Base-by-base conservation (phyloP, 2,329 filamentous ascomycete species). In the Byssothecium circinans region DNA sequence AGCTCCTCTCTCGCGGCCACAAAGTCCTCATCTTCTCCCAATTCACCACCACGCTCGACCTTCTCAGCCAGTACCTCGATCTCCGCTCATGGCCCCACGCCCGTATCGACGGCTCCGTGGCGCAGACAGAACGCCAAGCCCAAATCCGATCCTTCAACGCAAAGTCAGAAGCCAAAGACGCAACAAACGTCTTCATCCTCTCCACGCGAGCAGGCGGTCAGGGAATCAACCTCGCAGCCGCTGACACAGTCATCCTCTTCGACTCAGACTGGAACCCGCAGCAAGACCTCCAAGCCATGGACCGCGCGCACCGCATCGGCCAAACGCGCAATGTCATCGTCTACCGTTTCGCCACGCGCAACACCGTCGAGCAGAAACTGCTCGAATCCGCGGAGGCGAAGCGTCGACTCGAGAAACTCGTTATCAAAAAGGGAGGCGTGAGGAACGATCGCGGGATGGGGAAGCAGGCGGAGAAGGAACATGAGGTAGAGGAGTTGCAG, bases 11-110 rank as follows among this genome's bases (percentile, higher is more conserved):
- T 0, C 79, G 82, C 1, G 86, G 82, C 3, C 91, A 96, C 74
- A 97, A 97, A 65, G 87, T 97, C 22, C 81, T 99, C 37, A 90
- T 99, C 42, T 99, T 99, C 71, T 95, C 89, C 0, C 94, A 99
- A 65, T 99, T 99, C 75, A 95, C 91, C 48, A 95, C 87, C 0
- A 91, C 96, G 54, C 82, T 99, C 0, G 91, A 97, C 62, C 87
- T 99, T 2, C 77, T 99, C 0, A 84, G 95, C 53, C 87, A 92
- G 45, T 99, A 96, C 74, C 90, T 90, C 38, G 76, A 74, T n/a
- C 79, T 97, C 1, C 86, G 89, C 7, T 75, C 78, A 1, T 96
- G 90, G 89, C 81, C 85, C 1, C 81, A 87, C 19, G 96, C 91
- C 63, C 89, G 94, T 5, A 96, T 99, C 44, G 94, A 97, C 60